Evolutionary conservation across 441 rosid species (phyloP).

Genomic region (Adansonia madagascariensis): DNA sequence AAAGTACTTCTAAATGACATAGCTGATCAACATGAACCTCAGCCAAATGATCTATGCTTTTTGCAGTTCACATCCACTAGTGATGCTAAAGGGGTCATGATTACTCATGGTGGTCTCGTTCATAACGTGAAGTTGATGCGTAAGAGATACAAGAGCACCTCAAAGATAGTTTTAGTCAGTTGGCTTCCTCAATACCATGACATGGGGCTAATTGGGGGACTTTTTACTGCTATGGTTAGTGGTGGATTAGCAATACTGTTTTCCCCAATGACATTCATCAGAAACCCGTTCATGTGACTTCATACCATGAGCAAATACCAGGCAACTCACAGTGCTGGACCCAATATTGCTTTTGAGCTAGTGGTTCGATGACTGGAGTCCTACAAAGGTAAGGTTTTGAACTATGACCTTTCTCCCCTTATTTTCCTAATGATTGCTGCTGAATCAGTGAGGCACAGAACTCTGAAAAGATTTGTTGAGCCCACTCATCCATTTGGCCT

Average conservation of each 20-base stretch:
- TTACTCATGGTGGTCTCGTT: conserved; percentile 67
- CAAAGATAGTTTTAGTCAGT: conserved; percentile 60
- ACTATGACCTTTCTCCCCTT: conserved; percentile 66
- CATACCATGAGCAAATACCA: conserved; percentile 57
- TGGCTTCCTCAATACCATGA: conserved; percentile 90
- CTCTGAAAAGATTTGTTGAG: conserved; percentile 58
- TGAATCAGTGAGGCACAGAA: conserved; percentile 70
- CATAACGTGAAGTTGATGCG: conserved; percentile 72
- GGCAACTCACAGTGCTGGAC: conserved; percentile 76
- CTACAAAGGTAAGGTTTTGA: conserved; percentile 40
- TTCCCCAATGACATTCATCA: conserved; percentile 66
- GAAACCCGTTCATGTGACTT: conserved; percentile 69
- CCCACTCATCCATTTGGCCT: conserved; percentile 62
- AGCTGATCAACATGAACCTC: conserved; percentile 38
- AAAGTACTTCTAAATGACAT: conserved; percentile 22
- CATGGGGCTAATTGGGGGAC: conserved; percentile 80
- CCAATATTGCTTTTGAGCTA: conserved; percentile 71
- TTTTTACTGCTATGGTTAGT: conserved; percentile 66
- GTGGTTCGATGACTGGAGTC: conserved; percentile 62
- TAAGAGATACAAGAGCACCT: conserved; percentile 59
- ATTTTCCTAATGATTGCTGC: conserved; percentile 77
- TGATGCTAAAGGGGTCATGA: conserved; percentile 79
- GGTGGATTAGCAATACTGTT: conserved; percentile 66
- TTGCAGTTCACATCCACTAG: conserved; percentile 79
- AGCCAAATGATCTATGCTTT: conserved; percentile 57